Evolutionary conservation across 2,329 filamentous ascomycete genomes (phyloP).

Genomic region (Bimuria novae-zelandiae): DNA sequence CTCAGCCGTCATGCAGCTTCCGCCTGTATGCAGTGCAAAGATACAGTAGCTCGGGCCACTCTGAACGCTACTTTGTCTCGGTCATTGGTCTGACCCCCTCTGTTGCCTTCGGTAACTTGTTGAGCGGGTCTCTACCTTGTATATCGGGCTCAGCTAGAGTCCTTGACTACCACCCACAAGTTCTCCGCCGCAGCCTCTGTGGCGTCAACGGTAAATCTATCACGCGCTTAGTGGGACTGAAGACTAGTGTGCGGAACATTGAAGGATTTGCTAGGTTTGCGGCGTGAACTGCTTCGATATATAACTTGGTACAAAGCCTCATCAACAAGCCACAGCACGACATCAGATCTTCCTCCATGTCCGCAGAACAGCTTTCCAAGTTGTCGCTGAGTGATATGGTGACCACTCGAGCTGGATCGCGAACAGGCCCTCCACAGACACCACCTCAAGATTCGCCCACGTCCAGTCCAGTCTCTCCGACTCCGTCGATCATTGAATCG

Average conservation of each 20-base stretch:
- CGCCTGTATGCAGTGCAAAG: constrained; percentile 1
- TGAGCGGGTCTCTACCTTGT: constrained; percentile 27
- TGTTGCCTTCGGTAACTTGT: constrained; percentile 4
- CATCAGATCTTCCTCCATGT: constrained; percentile 35
- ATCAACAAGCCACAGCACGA: constrained; percentile 17
- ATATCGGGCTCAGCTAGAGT: constrained; percentile 24
- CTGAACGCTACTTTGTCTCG: constrained; percentile 1
- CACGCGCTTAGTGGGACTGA: constrained; percentile 38
- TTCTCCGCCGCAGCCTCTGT: constrained; percentile 32
- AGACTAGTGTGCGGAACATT: constrained; percentile 24
- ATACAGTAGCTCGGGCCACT: background rate
- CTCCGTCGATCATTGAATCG: constrained; percentile 40
- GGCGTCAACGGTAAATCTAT: constrained; percentile 36
- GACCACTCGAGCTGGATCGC: constrained; percentile 42
- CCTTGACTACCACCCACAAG: constrained; percentile 37
- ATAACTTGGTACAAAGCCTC: constrained; percentile 29
- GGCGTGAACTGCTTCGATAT: constrained; percentile 38
- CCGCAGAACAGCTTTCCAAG: constrained; percentile 43
- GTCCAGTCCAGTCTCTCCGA: constrained; percentile 32
- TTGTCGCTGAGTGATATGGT: constrained; percentile 47
- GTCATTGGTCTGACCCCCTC: constrained; percentile 1
- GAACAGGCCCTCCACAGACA: constrained; percentile 18
- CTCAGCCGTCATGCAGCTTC: constrained; percentile 3
- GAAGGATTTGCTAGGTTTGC: constrained; percentile 34
- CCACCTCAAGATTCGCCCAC: constrained; percentile 18